Evolutionary conservation across 1,284 basidiomycete species (phyloP).

Genomic region (Butyriboletus appendiculatus): DNA sequence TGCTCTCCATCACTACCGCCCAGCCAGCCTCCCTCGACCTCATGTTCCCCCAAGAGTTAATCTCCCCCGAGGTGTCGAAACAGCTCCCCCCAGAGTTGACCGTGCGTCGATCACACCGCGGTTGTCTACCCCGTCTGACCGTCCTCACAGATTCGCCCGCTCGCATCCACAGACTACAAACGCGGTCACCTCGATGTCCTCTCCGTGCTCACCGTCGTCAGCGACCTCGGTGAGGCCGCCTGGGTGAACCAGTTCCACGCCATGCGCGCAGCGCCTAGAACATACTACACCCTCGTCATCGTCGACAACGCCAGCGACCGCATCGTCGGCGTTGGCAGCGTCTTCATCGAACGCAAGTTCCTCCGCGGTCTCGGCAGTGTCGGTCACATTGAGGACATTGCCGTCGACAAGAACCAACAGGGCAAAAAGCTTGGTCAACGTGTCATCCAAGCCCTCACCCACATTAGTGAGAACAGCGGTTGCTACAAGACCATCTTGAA

Average conservation of each 20-base stretch:
- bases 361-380: conserved; percentile 77
- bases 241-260: conserved; percentile 71
- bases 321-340: conserved; percentile 83
- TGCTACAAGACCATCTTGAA: conserved; percentile 98
- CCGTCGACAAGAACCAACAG: conserved; percentile 84
- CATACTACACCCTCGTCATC: conserved; percentile 89
- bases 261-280: conserved; percentile 52
- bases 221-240: conserved; percentile 72
- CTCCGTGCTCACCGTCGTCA: conserved; percentile 74
- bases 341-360: conserved; percentile 95
- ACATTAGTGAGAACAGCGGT: conserved; percentile 74
- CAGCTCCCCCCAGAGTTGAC: conserved; percentile 54
- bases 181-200: conserved; percentile 87
- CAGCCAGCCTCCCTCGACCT: conserved; percentile 69
- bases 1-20: conserved; percentile 7
- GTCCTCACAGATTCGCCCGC: conserved; percentile 74
- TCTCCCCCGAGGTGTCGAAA: conserved; percentile 59
- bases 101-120: conserved; percentile 14
- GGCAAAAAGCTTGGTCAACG: conserved; percentile 89
- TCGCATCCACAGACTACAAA: conserved; percentile 82
- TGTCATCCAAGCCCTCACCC: conserved; percentile 84
- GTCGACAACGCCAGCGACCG: conserved; percentile 73
- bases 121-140: background rate
- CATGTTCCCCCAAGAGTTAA: conserved; percentile 68
- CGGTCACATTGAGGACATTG: conserved; percentile 98